phyloP scores from a whole-genome alignment of 768 basidiomycete genomes.

The Tylopilus rubrobrunneus region DNA sequence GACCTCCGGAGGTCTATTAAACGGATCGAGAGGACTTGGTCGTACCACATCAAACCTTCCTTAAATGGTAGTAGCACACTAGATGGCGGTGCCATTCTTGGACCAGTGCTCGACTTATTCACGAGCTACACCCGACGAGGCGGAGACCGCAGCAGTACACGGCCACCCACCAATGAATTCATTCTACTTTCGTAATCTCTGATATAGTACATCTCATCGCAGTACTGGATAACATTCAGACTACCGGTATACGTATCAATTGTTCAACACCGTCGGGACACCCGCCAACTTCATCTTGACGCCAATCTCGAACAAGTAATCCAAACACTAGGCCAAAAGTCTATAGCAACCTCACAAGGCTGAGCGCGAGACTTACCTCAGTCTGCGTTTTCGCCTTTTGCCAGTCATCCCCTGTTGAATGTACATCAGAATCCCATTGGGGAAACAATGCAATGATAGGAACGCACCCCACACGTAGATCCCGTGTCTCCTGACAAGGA shows the following conservation, averaged over 20 bases:
- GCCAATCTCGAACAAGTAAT: conserved; percentile 86
- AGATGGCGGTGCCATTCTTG: not conserved
- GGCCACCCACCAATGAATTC: not conserved
- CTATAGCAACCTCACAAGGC: not conserved
- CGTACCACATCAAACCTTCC: conserved; percentile 21
- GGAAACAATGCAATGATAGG: not conserved
- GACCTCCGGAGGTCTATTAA: not conserved
- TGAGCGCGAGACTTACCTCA: conserved; percentile 47
- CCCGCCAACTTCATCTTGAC: conserved; percentile 76
- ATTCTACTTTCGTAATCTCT: not conserved
- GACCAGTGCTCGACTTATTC: not conserved
- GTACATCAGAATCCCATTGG: conserved; percentile 1
- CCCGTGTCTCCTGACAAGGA: conserved; percentile 76
- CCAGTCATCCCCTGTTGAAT: conserved; percentile 59
- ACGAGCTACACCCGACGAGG: not conserved
- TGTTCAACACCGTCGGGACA: conserved; percentile 43
- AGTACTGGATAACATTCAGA: not conserved
- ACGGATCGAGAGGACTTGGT: not conserved
- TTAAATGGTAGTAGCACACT: conserved; percentile 1
- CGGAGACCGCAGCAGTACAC: not conserved
- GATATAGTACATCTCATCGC: not conserved
- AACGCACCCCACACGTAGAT: conserved; percentile 81
- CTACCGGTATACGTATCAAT: conserved; percentile 1
- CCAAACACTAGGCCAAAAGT: conserved; percentile 57
- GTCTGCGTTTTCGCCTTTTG: conserved; percentile 87